Conservation (phyloP, 352 stramenopile genomes). For the Blastocystis hominis region DNA sequence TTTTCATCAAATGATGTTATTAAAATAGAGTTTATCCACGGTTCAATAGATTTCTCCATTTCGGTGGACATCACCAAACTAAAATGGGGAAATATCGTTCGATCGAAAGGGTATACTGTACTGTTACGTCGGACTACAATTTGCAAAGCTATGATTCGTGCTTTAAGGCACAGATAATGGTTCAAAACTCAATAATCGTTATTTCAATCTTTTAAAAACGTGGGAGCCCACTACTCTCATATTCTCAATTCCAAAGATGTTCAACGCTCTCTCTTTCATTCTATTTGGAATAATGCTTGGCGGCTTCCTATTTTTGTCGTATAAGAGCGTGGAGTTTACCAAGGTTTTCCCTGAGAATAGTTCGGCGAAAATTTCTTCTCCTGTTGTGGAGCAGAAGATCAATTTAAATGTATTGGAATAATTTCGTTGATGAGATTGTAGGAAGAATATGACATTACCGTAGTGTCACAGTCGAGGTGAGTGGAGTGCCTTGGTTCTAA, state of each 20-base stretch:
- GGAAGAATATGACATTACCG: constrained; percentile 4
- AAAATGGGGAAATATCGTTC: too few species aligned
- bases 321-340: not conserved
- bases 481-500: not conserved
- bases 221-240: too few species aligned
- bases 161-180: too few species aligned
- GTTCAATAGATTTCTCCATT: not conserved
- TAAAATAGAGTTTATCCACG: not conserved
- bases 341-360: not conserved
- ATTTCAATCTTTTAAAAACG: too few species aligned
- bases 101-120: too few species aligned
- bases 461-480: constrained; percentile 17
- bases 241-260: too few species aligned
- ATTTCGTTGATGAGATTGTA: not conserved
- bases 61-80: not conserved
- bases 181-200: too few species aligned
- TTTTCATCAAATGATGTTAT: not conserved
- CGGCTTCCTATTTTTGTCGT: not conserved
- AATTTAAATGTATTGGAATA: not conserved
- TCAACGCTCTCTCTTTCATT: not conserved
- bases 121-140: too few species aligned
- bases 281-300: not conserved
- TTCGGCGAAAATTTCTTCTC: not conserved
- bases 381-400: not conserved
- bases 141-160: too few species aligned